Evolutionary conservation across 2,329 filamentous ascomycete genomes (phyloP), one percentile per base, ranked within the genome.

Genomic region (Chaetomium sp.): DNA sequence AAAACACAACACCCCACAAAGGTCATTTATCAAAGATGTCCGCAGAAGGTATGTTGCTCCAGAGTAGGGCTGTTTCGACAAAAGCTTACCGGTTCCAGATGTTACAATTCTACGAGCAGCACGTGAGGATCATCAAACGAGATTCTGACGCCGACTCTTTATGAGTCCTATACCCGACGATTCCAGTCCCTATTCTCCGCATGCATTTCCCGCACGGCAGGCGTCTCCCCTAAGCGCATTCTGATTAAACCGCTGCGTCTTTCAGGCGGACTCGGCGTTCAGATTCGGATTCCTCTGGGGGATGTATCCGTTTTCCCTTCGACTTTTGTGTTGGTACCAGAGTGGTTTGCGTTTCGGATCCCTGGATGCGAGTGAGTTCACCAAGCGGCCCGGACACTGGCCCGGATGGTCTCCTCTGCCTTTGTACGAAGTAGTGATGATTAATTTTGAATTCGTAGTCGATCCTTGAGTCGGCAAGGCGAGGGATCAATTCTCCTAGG

Each of bases 1-100:
- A 93, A 92, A 79, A 91, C 90, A 0, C 87, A 90, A 72, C 91
- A 94, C 71, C 82, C 86, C 10, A 86, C 91, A 19, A 75, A 81
- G 23, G 82, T 88, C 16, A 83, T 93, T 8, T 91, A 93, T 71
- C 83, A 87, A 72, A 88, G 92, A 70, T 93, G 90, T 70, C 91
- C 91, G 0, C 91, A 94, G 73, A 91, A 89, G 83, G 89, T 90
- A 75, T 63, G 78, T 62, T 56, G 13, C 45, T 19, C 21, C 42
- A 31, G 13, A 13, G n/a, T 4, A 31, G n/a, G 2, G 2, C 55
- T 63, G 7, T 58, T 13, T 50, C 5, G 21, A 9, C 29, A 49
- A 59, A 57, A 4, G 16, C 68, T 72, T n/a, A 69, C 60, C 27
- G 27, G 19, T 47, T 63, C 25, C 42, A 87, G 85, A 87, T 87